Evolutionary conservation across 1,284 basidiomycete species (phyloP).

Genomic region (Inonotus hispidus): DNA sequence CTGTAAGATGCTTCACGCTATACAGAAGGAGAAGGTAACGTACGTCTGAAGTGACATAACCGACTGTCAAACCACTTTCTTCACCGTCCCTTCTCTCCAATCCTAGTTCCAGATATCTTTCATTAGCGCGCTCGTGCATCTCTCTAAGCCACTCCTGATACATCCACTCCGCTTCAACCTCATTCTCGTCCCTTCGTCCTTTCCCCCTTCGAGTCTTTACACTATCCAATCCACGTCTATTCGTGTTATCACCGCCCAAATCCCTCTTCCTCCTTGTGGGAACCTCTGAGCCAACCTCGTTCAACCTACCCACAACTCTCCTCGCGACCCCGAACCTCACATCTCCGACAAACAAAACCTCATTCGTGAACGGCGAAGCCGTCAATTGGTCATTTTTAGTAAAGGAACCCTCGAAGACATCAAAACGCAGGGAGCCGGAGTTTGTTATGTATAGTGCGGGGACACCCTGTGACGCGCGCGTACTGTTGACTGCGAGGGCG

Average conservation of each 20-base stretch:
- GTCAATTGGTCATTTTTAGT: not conserved
- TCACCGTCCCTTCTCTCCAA: conserved; percentile 1
- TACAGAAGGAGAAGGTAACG: conserved; percentile 23
- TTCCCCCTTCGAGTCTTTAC: not conserved
- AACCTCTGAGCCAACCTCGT: not conserved
- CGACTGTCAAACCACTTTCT: conserved; percentile 25
- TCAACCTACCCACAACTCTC: not conserved
- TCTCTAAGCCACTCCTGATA: conserved; percentile 52
- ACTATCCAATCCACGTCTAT: conserved; percentile 29
- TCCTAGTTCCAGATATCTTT: not conserved
- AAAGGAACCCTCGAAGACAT: not conserved
- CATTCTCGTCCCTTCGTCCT: conserved; percentile 20
- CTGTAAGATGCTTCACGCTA: not conserved
- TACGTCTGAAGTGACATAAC: conserved; percentile 73
- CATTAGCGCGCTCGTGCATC: conserved; percentile 31
- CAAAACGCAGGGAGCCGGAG: not conserved
- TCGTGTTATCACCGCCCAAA: conserved; percentile 16
- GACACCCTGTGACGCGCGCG: conserved; percentile 38
- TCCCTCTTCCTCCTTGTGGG: not conserved
- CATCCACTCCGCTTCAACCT: conserved; percentile 45
- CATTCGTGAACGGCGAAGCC: not conserved
- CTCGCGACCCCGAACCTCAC: not conserved
- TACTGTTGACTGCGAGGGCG: not conserved
- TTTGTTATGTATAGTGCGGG: not conserved
- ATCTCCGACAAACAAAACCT: not conserved